These are phyloP conservation scores for Cystobasidium slooffiae DNA, from an alignment of 1,284 basidiomycete species.

Conservation along the genomic window DNA sequence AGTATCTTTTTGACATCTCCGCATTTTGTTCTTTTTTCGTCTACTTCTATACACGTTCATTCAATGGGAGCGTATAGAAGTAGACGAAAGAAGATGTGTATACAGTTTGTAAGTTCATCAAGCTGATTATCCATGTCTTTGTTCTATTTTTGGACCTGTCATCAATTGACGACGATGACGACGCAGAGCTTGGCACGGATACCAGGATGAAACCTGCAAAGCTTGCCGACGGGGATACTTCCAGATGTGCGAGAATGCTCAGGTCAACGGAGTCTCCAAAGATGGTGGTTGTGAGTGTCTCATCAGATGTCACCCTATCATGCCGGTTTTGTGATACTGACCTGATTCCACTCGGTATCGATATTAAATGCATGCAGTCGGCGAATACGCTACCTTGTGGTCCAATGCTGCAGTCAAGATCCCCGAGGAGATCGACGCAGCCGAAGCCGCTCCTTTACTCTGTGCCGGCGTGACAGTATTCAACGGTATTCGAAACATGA, in stretches of 20 bases:
- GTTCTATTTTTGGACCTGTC: not conserved
- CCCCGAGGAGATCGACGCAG: slow-evolving; percentile 56
- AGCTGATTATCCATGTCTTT: not conserved
- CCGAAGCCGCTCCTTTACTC: slow-evolving; percentile 59
- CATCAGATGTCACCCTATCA: not conserved
- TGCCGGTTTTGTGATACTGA: not conserved
- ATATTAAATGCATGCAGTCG: slow-evolving; percentile 21
- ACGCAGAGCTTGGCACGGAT: slow-evolving; percentile 37
- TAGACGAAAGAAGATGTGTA: too few relatives aligned
- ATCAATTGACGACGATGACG: too few relatives aligned
- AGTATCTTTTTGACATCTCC: not conserved
- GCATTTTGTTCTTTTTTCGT: not conserved
- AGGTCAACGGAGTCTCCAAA: slow-evolving; percentile 54
- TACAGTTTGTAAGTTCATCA: not conserved
- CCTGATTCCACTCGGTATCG: not conserved
- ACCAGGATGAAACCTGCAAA: slow-evolving; percentile 48
- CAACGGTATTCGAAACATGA: slow-evolving; percentile 56
- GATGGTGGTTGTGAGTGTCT: slow-evolving; percentile 55
- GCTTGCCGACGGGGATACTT: slow-evolving; percentile 52
- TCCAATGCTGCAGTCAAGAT: slow-evolving; percentile 56
- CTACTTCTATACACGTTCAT: not conserved
- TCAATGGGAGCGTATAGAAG: too few relatives aligned
- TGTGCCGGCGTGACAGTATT: slow-evolving; percentile 58
- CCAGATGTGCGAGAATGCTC: slow-evolving; percentile 52
- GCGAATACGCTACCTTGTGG: slow-evolving; percentile 57